phyloP scores from a whole-genome alignment of 345 rosid species.

The Excoecaria cochinchinensis region DNA sequence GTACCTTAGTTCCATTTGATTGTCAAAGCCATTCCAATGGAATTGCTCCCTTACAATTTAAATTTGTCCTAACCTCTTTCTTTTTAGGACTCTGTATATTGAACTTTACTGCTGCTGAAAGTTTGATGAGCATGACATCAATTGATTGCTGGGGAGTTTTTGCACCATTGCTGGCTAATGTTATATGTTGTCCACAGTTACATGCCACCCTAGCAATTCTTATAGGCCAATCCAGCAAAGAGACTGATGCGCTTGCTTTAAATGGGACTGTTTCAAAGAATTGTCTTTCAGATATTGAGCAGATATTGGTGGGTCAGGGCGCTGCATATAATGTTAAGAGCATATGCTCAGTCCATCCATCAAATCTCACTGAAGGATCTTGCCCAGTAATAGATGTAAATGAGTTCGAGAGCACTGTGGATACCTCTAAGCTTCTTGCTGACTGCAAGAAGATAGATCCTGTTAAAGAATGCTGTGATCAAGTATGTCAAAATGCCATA shows the following conservation, averaged over 20 bases:
- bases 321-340: constrained; percentile 51
- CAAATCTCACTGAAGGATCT: constrained; percentile 76
- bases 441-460: constrained; percentile 80
- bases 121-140: constrained; percentile 73
- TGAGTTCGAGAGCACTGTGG: constrained; percentile 65
- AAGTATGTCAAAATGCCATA: constrained; percentile 79
- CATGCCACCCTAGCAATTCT: constrained; percentile 74
- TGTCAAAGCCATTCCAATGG: constrained; percentile 3
- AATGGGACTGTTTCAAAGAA: constrained; percentile 59
- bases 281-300: constrained; percentile 82
- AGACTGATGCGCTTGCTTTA: constrained; percentile 63
- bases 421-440: constrained; percentile 67
- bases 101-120: constrained; percentile 68
- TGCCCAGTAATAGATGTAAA: constrained; percentile 77
- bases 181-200: constrained; percentile 94
- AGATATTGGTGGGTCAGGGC: constrained; percentile 75
- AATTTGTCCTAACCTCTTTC: constrained; percentile 8
- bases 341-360: constrained; percentile 59
- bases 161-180: constrained; percentile 85
- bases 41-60: constrained; percentile 8
- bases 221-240: constrained; percentile 74
- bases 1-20: constrained; percentile 2
- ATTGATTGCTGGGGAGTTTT: constrained; percentile 72
- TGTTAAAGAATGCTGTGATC: constrained; percentile 87
- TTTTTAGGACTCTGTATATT: constrained; percentile 64